Evolutionary conservation across 345 rosid genomes (phyloP).

Genomic region (Limnanthes douglasii): DNA sequence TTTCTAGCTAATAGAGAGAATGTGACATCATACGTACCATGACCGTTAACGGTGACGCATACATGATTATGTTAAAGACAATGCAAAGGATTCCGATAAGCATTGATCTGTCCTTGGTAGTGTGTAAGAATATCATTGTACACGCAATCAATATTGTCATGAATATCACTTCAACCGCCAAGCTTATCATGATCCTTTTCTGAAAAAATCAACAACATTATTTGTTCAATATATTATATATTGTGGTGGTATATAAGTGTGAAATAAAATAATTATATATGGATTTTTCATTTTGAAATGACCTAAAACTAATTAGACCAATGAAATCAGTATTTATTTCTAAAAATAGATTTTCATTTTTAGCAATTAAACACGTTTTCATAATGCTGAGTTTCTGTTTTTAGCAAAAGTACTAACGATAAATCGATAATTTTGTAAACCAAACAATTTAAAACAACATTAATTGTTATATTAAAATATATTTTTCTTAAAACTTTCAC

Average conservation of each 20-base stretch:
- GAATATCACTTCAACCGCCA: constrained; percentile 27
- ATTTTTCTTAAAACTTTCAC: too few relatives aligned
- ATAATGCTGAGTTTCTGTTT: too few relatives aligned
- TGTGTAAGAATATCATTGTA: constrained; percentile 32
- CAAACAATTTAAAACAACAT: too few relatives aligned
- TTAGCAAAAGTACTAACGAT: constrained; percentile 12
- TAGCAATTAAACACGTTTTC: too few relatives aligned
- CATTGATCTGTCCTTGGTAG: constrained; percentile 25
- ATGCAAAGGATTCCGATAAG: constrained; percentile 49
- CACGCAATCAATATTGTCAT: constrained; percentile 13
- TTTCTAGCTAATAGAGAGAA: not conserved
- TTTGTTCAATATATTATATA: too few relatives aligned
- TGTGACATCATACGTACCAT: constrained; percentile 33
- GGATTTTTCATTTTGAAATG: not conserved
- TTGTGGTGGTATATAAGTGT: too few relatives aligned
- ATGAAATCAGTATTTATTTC: too few relatives aligned
- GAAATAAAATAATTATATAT: constrained; percentile 6
- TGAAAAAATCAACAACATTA: too few relatives aligned
- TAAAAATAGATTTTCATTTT: too few relatives aligned
- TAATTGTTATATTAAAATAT: too few relatives aligned
- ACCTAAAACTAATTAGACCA: not conserved
- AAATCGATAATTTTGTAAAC: constrained; percentile 23
- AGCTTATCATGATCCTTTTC: constrained; percentile 17
- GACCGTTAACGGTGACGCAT: constrained; percentile 69
- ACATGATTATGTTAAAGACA: constrained; percentile 60